A percentile compares a stretch with the other conserved stretches of the same genome.
Evolutionary conservation across 176 grass and related monocot species (phyloP).

Genomic region (Phragmites australis): DNA sequence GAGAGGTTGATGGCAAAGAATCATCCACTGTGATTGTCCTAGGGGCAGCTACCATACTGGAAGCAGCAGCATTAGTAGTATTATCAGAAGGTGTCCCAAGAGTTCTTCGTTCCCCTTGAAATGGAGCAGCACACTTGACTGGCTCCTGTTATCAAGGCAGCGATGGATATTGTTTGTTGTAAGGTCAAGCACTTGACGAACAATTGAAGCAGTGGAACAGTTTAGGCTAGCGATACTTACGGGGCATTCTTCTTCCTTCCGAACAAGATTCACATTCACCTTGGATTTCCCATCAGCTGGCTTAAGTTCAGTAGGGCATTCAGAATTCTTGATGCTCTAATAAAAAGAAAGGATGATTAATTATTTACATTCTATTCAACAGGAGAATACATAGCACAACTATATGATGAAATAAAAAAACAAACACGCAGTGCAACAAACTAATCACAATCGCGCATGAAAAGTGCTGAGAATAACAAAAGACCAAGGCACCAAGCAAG

Average conservation of each 20-base stretch:
- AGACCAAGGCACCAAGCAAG: not conserved
- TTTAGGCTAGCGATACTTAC: constrained; percentile 31
- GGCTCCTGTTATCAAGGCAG: constrained; percentile 50
- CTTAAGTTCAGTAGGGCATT: constrained; percentile 82
- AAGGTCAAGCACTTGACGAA: not conserved
- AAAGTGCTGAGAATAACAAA: not conserved
- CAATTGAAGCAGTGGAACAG: not conserved
- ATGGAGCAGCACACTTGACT: constrained; percentile 41
- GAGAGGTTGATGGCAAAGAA: constrained; percentile 76
- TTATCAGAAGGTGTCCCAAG: constrained; percentile 40
- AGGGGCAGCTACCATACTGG: constrained; percentile 2
- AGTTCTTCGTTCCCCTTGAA: constrained; percentile 62
- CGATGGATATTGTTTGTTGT: not conserved
- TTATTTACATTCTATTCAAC: constrained; percentile 2
- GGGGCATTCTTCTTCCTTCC: constrained; percentile 51
- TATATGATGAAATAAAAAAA: constrained; percentile 28
- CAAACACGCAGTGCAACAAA: not conserved
- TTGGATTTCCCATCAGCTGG: constrained; percentile 52
- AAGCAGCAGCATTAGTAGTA: constrained; percentile 28
- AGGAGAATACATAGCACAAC: not conserved
- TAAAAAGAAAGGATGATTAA: not conserved
- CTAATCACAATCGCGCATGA: not conserved
- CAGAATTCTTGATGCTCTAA: constrained; percentile 88
- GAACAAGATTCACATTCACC: constrained; percentile 64
- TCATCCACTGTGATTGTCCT: constrained; percentile 56